Conservation (phyloP, 1,284 basidiomycete species). For the Xerocomus minutiporus region DNA sequence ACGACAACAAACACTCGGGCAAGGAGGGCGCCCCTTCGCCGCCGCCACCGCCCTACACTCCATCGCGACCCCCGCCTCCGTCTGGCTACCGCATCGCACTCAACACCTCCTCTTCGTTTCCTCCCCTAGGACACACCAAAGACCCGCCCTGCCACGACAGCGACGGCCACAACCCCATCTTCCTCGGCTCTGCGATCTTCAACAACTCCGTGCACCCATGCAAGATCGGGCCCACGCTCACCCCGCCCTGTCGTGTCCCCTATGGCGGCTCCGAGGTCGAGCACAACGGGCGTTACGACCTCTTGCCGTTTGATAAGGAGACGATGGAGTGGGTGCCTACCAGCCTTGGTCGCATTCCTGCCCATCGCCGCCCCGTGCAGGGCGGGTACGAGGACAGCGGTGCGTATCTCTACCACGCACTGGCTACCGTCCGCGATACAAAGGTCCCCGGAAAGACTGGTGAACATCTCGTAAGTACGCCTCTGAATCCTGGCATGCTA, state of each 20-base stretch:
- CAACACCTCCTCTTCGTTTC: slow-evolving; percentile 44
- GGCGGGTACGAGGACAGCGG: slow-evolving; percentile 48
- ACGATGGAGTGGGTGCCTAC: slow-evolving; percentile 70
- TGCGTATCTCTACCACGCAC: slow-evolving; percentile 50
- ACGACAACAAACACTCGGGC: slow-evolving; percentile 6
- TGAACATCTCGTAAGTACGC: slow-evolving; percentile 54
- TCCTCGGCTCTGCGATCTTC: slow-evolving; percentile 67
- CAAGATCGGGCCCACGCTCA: slow-evolving; percentile 64
- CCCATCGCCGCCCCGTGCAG: slow-evolving; percentile 47
- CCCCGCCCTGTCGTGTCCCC: slow-evolving; percentile 50
- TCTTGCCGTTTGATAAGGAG: slow-evolving; percentile 59
- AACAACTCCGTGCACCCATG: slow-evolving; percentile 69
- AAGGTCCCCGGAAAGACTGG: slow-evolving; percentile 70
- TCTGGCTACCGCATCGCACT: slow-evolving; percentile 64
- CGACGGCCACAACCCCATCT: slow-evolving; percentile 53
- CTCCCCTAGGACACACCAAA: slow-evolving; percentile 39
- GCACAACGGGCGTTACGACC: slow-evolving; percentile 63
- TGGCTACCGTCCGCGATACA: slow-evolving; percentile 45
- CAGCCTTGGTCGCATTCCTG: slow-evolving; percentile 54
- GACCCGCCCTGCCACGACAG: slow-evolving; percentile 48
- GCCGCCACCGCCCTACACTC: slow-evolving; percentile 23
- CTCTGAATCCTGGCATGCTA: slow-evolving; percentile 12
- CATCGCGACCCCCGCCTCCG: slow-evolving; percentile 34
- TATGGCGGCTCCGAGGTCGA: slow-evolving; percentile 58
- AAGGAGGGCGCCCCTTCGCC: background rate